phyloP scores from a whole-genome alignment of 140 eudicot genomes.

The Senecio squalidus region DNA sequence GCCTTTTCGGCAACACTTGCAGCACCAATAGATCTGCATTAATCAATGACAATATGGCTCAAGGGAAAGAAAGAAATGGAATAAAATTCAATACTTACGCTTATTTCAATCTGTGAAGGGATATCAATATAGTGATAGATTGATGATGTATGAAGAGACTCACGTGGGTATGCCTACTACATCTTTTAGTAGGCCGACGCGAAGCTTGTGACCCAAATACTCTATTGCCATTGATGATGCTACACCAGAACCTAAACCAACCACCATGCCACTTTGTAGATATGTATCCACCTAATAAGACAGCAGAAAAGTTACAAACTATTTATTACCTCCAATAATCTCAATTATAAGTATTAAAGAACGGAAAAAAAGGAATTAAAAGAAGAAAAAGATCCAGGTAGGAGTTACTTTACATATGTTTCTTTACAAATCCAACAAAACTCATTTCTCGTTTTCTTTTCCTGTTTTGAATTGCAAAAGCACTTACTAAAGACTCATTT shows the following conservation, averaged over 20 bases:
- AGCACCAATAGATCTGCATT: slow-evolving; percentile 50
- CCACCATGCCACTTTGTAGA: slow-evolving; percentile 59
- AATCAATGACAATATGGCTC: not conserved
- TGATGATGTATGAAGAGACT: slow-evolving; percentile 13
- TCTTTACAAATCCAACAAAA: no score
- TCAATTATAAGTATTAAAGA: no score
- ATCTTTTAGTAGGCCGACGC: slow-evolving; percentile 46
- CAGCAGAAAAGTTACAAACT: not conserved
- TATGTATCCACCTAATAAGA: slow-evolving; percentile 50
- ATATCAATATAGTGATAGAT: no score
- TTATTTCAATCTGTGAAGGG: no score
- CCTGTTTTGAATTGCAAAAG: no score
- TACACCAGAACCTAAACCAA: slow-evolving; percentile 57
- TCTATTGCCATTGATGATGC: slow-evolving; percentile 53
- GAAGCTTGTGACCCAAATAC: slow-evolving; percentile 56
- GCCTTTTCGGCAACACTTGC: slow-evolving; percentile 68
- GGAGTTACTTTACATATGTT: no score
- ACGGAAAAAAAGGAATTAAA: no score
- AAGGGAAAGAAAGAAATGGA: no score
- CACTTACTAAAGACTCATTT: no score
- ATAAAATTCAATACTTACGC: no score
- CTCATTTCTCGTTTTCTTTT: no score
- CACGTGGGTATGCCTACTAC: slow-evolving; percentile 57
- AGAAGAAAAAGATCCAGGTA: no score
- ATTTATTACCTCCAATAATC: slow-evolving; percentile 2